phyloP scores from a whole-genome alignment of 31 red algal species.

The Odonthalia washingtoniensis region DNA sequence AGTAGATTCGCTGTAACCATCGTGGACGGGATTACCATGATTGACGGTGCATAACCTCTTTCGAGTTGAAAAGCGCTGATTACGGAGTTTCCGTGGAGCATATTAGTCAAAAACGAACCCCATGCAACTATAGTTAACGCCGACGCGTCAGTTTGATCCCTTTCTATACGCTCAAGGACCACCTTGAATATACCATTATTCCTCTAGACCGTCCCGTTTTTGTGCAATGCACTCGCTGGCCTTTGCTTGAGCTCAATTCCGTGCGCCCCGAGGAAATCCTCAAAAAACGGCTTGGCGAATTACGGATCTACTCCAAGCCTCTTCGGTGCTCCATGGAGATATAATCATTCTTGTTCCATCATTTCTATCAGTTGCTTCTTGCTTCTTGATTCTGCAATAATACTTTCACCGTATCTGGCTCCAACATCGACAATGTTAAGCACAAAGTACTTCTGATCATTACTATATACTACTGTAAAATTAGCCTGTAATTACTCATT shows the following conservation, averaged over 20 bases:
- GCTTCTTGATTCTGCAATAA: not conserved
- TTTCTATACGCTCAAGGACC: not conserved
- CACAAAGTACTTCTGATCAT: constrained; percentile 14
- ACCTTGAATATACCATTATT: constrained; percentile 4
- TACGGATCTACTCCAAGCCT: constrained; percentile 12
- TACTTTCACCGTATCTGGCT: not conserved
- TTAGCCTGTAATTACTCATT: constrained; percentile 19
- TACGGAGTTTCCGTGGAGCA: not conserved
- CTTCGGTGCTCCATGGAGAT: not conserved
- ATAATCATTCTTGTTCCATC: constrained; percentile 20
- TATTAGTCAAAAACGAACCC: not conserved
- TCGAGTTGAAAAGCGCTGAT: constrained; percentile 44
- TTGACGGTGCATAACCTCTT: constrained; percentile 21
- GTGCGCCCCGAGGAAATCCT: constrained; percentile 6
- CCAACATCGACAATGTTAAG: constrained; percentile 1
- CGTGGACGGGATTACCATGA: not conserved
- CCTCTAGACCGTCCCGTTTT: constrained; percentile 21
- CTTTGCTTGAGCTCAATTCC: not conserved
- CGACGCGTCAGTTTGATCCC: not conserved
- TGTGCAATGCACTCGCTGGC: not conserved
- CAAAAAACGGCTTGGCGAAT: not conserved
- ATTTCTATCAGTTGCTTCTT: not conserved
- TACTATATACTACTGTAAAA: not conserved
- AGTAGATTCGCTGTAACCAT: not conserved
- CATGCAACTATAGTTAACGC: not conserved